Conservation (phyloP, 1,284 basidiomycete genomes). For the Austroboletus novae-zelandiae region DNA sequence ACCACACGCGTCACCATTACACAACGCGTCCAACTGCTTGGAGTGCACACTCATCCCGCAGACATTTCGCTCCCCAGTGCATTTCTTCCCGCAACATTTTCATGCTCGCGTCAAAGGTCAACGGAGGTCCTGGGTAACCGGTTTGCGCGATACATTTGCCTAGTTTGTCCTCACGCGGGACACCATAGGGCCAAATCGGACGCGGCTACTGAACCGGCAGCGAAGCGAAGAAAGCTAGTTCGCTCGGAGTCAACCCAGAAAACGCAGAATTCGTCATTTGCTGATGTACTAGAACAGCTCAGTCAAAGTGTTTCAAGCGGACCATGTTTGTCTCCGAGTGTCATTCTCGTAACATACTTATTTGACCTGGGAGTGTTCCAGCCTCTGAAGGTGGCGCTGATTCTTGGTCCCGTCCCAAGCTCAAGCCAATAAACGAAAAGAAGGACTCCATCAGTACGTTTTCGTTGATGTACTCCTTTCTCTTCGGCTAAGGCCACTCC, state of each 20-base stretch:
- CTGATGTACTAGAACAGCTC: constrained; percentile 73
- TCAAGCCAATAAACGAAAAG: constrained; percentile 55
- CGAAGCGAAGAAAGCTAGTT: constrained; percentile 61
- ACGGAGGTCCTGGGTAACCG: constrained; percentile 18
- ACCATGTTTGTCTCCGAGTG: constrained; percentile 35
- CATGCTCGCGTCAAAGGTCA: constrained; percentile 14
- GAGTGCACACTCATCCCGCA: background rate
- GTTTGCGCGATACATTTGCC: too few species aligned
- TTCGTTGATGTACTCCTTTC: background rate
- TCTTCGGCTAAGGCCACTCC: constrained; percentile 1
- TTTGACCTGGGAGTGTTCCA: constrained; percentile 20
- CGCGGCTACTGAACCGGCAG: constrained; percentile 39
- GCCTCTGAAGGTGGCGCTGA: constrained; percentile 74
- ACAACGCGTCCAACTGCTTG: constrained; percentile 12
- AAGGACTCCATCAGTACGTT: constrained; percentile 59
- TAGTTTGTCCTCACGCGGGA: constrained; percentile 4
- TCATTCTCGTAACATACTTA: background rate
- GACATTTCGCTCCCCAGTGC: background rate
- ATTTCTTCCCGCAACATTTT: background rate
- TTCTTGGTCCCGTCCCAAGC: constrained; percentile 72
- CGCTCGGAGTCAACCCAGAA: constrained; percentile 18
- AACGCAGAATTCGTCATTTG: constrained; percentile 53
- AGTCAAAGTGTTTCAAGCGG: constrained; percentile 59
- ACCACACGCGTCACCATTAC: constrained; percentile 28
- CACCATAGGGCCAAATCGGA: constrained; percentile 20